Evolutionary conservation across 257 asterid genomes (phyloP), one percentile per base, ranked within the genome.

Genomic region (Przewalskia tangutica): DNA sequence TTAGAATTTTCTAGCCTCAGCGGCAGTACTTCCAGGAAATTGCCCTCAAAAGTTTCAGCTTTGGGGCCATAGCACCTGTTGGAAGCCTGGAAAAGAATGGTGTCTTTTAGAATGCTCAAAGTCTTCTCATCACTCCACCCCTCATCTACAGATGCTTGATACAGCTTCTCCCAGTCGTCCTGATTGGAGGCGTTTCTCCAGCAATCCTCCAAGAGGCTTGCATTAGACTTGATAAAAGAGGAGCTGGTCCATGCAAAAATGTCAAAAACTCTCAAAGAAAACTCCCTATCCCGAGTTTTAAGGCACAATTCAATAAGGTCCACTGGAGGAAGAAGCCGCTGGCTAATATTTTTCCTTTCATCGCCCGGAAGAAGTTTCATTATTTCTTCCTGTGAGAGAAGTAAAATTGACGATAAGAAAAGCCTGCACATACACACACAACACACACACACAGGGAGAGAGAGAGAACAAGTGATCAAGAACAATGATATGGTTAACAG

Each of bases 111-210:
- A 82, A 84, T 56, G 44, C 85, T 89, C 44, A 85, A 58, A 12
- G 93, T 91, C 77, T 83, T 90, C 87, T 94, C 99, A 0, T 94
- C 98, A 71, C 93, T 89, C 97, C 97, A 92, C 62, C 97, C 98
- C 81, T 94, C 97, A 0, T 77, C 86, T 51, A 83, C 34, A 54
- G 95, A 95, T 86, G 67, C 87, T 84, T 88, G 89, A 83, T 91
- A 85, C 46, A 95, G 90, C 50, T 54, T 82, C 54, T 83, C 91
- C 99, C 98, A 95, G 82, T 94, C 94, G 58, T 95, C 99, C 84
- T 94, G 97, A 84, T 89, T 89, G 55, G 95, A 92, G 18, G 97
- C 98, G 76, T 94, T 94, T 79, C 94, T 94, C 99, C 98, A 95
- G 92, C 99, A 95, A 20, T 94, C 94, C 89, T 94, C 97, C 88